Evolutionary conservation across 2,329 filamentous ascomycete species (phyloP).

Genomic region (Pseudogymnoascus pannorum): DNA sequence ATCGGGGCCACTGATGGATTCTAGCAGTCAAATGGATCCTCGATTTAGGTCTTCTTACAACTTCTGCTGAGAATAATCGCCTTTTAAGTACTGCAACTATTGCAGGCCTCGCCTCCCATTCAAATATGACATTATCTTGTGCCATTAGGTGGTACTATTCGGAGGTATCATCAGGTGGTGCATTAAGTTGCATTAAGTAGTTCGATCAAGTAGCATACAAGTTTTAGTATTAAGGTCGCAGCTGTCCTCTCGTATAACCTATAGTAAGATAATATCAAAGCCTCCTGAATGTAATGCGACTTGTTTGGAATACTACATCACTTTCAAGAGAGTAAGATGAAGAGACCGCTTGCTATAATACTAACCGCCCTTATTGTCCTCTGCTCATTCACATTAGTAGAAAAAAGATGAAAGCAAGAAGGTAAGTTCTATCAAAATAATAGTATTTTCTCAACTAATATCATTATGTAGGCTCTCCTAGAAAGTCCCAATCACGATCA

Average conservation of each 20-base stretch:
- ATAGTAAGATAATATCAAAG: not conserved
- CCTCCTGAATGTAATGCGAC: constrained; percentile 9
- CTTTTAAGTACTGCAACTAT: not conserved
- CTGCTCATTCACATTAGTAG: constrained; percentile 11
- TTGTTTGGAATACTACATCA: constrained; percentile 10
- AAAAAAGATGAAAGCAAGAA: constrained; percentile 10
- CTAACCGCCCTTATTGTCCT: constrained; percentile 12
- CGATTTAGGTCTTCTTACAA: too few species aligned
- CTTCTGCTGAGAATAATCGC: not conserved
- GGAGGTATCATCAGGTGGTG: not conserved
- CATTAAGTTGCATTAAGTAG: not conserved
- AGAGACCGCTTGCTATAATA: constrained; percentile 12
- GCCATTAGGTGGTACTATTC: not conserved
- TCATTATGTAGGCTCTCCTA: not conserved
- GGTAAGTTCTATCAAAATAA: not conserved
- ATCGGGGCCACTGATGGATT: too few species aligned
- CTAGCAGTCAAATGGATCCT: too few species aligned
- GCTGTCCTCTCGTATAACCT: not conserved
- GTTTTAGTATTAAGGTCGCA: not conserved
- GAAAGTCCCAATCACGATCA: constrained; percentile 5
- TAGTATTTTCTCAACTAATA: constrained; percentile 4
- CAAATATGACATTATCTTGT: not conserved
- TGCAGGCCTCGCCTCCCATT: not conserved
- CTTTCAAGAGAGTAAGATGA: constrained; percentile 11
- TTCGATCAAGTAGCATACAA: not conserved